Evolutionary conservation across 2,329 filamentous ascomycete species (phyloP).

Genomic region (Botrytis aclada): DNA sequence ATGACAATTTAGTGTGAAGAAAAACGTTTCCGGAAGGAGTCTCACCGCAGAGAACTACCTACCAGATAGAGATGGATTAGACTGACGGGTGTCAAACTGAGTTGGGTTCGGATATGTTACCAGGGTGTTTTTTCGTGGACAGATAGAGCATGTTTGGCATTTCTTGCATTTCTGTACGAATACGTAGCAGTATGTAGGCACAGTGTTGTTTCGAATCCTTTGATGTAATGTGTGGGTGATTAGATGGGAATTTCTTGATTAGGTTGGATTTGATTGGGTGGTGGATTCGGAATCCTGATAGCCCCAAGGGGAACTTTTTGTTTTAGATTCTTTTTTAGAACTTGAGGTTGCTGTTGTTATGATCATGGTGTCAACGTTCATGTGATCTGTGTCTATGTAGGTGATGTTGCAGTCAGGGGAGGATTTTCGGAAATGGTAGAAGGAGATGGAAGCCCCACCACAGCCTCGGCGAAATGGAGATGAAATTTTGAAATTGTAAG

Average conservation of each 20-base stretch:
- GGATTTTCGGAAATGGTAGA: not conserved
- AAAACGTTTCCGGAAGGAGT: conserved; percentile 7
- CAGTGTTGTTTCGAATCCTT: conserved; percentile 13
- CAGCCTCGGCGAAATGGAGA: conserved; percentile 10
- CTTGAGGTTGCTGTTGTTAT: not conserved
- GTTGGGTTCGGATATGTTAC: not conserved
- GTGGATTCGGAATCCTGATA: not conserved
- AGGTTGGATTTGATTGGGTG: not conserved
- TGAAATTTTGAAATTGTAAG: not conserved
- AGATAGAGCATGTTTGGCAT: not conserved
- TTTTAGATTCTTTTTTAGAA: conserved; percentile 14
- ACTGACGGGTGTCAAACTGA: not conserved
- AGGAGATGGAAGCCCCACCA: conserved; percentile 6
- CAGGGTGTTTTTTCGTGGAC: not conserved
- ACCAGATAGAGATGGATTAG: not conserved
- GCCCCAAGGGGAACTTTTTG: not conserved
- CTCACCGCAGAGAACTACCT: conserved; percentile 6
- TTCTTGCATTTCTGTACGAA: not conserved
- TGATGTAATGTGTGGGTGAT: not conserved
- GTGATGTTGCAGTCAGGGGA: not conserved
- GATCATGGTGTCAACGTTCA: not conserved
- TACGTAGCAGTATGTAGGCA: not conserved
- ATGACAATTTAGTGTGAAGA: not conserved
- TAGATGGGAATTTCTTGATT: not conserved
- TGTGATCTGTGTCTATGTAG: not conserved